phyloP scores from a whole-genome alignment of 164 flowering plant genomes.

The Aristolochia fimbriata region DNA sequence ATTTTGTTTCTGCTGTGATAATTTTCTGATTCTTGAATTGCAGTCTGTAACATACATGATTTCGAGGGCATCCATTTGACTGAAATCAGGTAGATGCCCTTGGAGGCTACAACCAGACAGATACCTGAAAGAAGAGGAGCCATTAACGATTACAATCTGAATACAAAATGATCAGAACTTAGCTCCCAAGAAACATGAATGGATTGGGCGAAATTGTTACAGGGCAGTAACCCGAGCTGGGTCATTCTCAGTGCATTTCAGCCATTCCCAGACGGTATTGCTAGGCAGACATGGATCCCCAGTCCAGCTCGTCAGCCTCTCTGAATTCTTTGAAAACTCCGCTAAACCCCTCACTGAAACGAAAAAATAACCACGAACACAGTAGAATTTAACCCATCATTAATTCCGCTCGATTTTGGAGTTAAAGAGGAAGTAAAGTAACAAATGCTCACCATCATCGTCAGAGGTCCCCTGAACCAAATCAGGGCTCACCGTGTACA shows the following conservation, averaged over 20 bases:
- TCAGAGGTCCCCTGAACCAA: background rate
- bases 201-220: background rate
- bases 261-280: conserved; percentile 7
- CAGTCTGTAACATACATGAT: conserved; percentile 8
- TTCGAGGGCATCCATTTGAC: conserved; percentile 15
- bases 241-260: background rate
- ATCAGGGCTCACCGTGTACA: conserved; percentile 1
- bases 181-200: no score
- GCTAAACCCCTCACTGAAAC: conserved; percentile 6
- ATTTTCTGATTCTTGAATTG: no score
- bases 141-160: background rate
- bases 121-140: conserved; percentile 1
- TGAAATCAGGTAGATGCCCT: conserved; percentile 5
- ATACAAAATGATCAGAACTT: background rate
- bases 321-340: background rate
- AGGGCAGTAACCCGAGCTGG: conserved; percentile 4
- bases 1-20: no score
- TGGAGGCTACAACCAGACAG: conserved; percentile 7
- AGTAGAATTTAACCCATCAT: background rate
- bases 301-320: background rate
- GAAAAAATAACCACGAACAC: background rate
- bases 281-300: conserved; percentile 10
- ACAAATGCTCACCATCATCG: conserved; percentile 3
- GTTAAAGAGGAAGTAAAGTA: background rate
- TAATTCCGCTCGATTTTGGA: background rate